Evolutionary conservation across 2,329 filamentous ascomycete genomes (phyloP).

Genomic region (Tolypocladium endophyticum): DNA sequence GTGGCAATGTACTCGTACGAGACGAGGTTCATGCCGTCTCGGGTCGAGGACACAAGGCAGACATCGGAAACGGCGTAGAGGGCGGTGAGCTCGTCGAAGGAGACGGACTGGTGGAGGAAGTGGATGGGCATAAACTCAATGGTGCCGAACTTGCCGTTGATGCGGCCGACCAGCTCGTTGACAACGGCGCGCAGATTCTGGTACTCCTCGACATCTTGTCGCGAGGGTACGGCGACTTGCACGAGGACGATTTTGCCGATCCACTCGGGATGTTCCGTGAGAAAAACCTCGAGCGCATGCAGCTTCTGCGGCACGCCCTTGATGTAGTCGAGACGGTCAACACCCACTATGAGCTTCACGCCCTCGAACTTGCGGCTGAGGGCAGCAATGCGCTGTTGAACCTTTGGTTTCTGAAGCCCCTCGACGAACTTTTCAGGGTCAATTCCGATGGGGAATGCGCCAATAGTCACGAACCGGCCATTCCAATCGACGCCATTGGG

Average conservation of each 20-base stretch:
- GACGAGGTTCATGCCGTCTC: slow-evolving; percentile 97
- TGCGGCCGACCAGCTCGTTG: slow-evolving; percentile 91
- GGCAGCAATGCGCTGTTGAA: slow-evolving; percentile 76
- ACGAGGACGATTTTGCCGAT: slow-evolving; percentile 95
- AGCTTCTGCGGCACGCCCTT: slow-evolving; percentile 97
- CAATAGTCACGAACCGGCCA: slow-evolving; percentile 79
- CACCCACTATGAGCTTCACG: slow-evolving; percentile 91
- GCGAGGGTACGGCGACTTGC: slow-evolving; percentile 88
- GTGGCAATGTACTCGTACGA: slow-evolving; percentile 97
- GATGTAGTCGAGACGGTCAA: slow-evolving; percentile 96
- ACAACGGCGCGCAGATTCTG: slow-evolving; percentile 91
- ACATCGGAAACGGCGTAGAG: slow-evolving; percentile 88
- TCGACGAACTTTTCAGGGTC: slow-evolving; percentile 95
- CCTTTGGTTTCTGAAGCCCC: slow-evolving; percentile 72
- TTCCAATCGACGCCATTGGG: slow-evolving; percentile 90
- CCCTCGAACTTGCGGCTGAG: slow-evolving; percentile 88
- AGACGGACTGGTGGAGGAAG: slow-evolving; percentile 93
- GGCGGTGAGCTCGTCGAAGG: slow-evolving; percentile 88
- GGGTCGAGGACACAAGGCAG: slow-evolving; percentile 87
- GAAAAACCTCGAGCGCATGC: slow-evolving; percentile 90
- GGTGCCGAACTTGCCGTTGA: slow-evolving; percentile 94
- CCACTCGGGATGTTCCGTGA: slow-evolving; percentile 96
- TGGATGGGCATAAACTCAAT: slow-evolving; percentile 99
- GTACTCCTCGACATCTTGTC: slow-evolving; percentile 95
- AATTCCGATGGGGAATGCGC: slow-evolving; percentile 95